phyloP scores from a whole-genome alignment of 805 yeast species.

The Sugiyamaella boreocaroliniensis region DNA sequence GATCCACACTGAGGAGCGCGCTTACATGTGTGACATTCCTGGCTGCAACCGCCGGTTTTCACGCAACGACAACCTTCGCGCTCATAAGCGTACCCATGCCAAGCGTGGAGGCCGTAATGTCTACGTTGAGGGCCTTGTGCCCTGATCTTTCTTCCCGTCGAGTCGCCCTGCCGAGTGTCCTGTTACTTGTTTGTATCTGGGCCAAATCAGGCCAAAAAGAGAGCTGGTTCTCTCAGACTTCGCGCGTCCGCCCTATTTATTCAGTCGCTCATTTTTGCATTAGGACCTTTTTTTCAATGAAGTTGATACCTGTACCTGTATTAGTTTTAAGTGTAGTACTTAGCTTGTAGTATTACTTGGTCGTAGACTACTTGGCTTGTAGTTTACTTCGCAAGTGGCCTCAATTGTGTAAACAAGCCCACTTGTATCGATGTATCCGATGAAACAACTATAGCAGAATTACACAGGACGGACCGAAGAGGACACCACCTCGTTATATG shows the following conservation, averaged over 20 bases:
- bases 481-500: not conserved
- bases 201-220: not conserved
- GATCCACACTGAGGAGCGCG: conserved; percentile 74
- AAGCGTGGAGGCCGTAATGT: conserved; percentile 37
- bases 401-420: too few relatives aligned
- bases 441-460: too few relatives aligned
- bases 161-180: too few relatives aligned
- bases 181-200: too few relatives aligned
- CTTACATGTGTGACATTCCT: conserved; percentile 52
- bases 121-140: conserved; percentile 33
- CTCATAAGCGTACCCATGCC: conserved; percentile 67
- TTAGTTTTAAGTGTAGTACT: too few relatives aligned
- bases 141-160: not conserved
- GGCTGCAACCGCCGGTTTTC: conserved; percentile 60
- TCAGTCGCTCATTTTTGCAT: conserved; percentile 1
- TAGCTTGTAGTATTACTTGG: too few relatives aligned
- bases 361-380: too few relatives aligned
- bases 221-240: not conserved
- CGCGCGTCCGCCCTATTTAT: not conserved
- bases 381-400: too few relatives aligned
- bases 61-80: conserved; percentile 71
- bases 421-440: too few relatives aligned
- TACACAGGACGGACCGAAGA: too few relatives aligned
- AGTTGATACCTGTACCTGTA: not conserved
- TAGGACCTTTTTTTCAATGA: not conserved